Conservation (phyloP, 2,329 filamentous ascomycete genomes). For the Nemania sp. region DNA sequence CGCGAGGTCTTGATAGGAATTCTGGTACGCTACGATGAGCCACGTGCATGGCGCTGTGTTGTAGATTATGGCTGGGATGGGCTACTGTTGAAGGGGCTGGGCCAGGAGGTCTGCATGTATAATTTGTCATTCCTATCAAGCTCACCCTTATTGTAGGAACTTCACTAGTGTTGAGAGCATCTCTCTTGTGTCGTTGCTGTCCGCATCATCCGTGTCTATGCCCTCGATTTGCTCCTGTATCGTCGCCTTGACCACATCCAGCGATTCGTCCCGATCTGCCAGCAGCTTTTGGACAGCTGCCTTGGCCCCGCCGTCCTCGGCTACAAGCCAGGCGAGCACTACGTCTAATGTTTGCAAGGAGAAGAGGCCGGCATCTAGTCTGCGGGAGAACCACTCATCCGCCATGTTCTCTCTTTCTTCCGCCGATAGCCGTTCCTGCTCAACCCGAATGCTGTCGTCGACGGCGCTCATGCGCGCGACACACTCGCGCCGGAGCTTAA, state of each 20-base stretch:
- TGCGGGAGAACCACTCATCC: conserved; percentile 72
- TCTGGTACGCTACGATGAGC: background rate
- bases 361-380: conserved; percentile 84
- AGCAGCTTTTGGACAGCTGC: conserved; percentile 66
- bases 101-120: conserved; percentile 25
- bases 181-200: conserved; percentile 60
- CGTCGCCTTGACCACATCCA: conserved; percentile 66
- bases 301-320: conserved; percentile 80
- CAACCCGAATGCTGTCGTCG: conserved; percentile 62
- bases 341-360: conserved; percentile 82
- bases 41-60: background rate
- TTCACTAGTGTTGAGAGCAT: conserved; percentile 58
- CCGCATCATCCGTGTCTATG: conserved; percentile 54
- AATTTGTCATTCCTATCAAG: conserved; percentile 28
- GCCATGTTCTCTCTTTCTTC: conserved; percentile 65
- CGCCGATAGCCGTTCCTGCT: conserved; percentile 56
- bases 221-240: conserved; percentile 63
- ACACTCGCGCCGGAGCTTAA: conserved; percentile 74
- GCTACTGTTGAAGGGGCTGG: conserved; percentile 12
- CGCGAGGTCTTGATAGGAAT: background rate
- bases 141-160: conserved; percentile 46
- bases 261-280: conserved; percentile 66
- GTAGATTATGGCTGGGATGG: conserved; percentile 11
- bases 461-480: conserved; percentile 62
- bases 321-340: conserved; percentile 85